Evolutionary conservation across 1,284 basidiomycete genomes (phyloP), one percentile per base, ranked within the genome.

Genomic region (Peniophora sp.): DNA sequence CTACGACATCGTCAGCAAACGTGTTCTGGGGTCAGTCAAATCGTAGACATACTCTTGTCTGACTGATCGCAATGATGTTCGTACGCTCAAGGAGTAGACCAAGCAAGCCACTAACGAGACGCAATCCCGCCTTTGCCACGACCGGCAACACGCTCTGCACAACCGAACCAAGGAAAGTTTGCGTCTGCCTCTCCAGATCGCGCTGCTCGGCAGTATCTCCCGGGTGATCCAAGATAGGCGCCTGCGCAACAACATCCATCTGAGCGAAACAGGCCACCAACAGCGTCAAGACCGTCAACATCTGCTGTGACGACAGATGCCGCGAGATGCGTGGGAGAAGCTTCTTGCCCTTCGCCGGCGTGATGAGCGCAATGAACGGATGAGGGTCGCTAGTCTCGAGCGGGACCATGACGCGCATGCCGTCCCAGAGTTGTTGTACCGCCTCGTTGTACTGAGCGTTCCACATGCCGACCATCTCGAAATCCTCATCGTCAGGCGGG

Each of bases 201-300:
- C 77, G 71, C 48, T 79, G 77, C 58, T 84, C 83, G 9, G 71
- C 63, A 1, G 77, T 75, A 52, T 91, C 89, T 41, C 82, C 73
- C 44, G 78, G 56, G n/a, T 75, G 63, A 68, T 91, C 87, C 3
- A 93, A 75, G 43, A 87, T 61, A 46, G 77, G 77, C 1, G 92
- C 87, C 50, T 88, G 73, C 53, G 77, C 75, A 32, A 97, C 85
- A 11, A 97, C 91, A 63, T 98, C 96, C 51, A 99, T 75, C 64
- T 97, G 92, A 52, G 83, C 81, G 71, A 98, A 99, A 58, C 90
- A 94, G 0, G 95, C 95, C 43, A 98, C 85, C 34, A 99, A 79
- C 44, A 99, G 83, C 1, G 94, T 97, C 46, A 98, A 72, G 41
- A 97, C 71, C 2, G 91, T 93, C 48, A 95, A 79, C 69, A 89